A percentile compares a stretch with the other conserved stretches of the same genome.
phyloP scores from a whole-genome alignment of 148 eudicot species.

The Rhododendron williamsianum region DNA sequence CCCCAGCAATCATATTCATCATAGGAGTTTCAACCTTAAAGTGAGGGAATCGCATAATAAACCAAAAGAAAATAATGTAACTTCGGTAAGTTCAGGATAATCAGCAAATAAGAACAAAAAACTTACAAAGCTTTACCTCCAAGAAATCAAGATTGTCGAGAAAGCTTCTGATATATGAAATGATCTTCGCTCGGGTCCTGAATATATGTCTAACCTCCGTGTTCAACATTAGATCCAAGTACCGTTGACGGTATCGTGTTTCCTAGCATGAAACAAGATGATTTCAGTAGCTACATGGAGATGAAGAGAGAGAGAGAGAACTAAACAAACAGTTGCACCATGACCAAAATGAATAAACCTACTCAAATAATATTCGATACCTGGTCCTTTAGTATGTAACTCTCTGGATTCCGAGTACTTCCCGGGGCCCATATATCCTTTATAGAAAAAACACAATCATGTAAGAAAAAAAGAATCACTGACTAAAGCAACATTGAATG shows the following conservation, averaged over 20 bases:
- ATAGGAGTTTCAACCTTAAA: slow-evolving; percentile 88
- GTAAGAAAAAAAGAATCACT: background rate
- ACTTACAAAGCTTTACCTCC: slow-evolving; percentile 45
- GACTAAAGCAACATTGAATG: background rate
- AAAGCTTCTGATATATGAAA: slow-evolving; percentile 60
- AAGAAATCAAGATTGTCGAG: slow-evolving; percentile 67
- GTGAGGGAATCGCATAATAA: background rate
- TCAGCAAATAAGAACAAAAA: background rate
- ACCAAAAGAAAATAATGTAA: background rate
- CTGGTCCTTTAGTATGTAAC: slow-evolving; percentile 82
- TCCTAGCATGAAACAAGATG: slow-evolving; percentile 36
- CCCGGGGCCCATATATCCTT: slow-evolving; percentile 89
- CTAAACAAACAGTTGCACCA: no score
- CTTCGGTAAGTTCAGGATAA: no score
- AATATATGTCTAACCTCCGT: slow-evolving; percentile 73
- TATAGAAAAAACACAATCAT: background rate
- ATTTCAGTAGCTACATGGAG: background rate
- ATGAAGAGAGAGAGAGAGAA: background rate
- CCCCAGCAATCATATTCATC: slow-evolving; percentile 99
- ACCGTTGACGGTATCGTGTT: slow-evolving; percentile 91
- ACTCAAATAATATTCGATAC: slow-evolving; percentile 24
- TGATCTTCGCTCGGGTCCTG: slow-evolving; percentile 56
- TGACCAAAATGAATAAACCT: no score
- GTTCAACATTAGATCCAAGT: slow-evolving; percentile 86
- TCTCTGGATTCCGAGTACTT: slow-evolving; percentile 66